phyloP scores from a whole-genome alignment of 495 filamentous ascomycete species.

The Aspergillus diversus region DNA sequence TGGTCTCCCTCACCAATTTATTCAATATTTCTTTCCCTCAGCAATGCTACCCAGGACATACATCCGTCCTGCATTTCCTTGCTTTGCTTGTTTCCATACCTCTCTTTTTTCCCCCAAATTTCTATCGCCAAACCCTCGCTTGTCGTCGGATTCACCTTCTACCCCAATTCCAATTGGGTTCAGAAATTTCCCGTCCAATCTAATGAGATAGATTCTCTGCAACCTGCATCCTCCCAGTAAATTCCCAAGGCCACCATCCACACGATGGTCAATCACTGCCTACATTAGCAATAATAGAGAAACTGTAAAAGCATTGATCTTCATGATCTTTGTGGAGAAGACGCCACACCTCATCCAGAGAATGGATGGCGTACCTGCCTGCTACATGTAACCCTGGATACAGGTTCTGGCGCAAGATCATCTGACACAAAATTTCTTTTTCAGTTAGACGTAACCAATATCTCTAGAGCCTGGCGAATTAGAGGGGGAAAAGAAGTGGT shows the following conservation, averaged over 20 bases:
- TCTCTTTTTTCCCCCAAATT: not conserved
- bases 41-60: too few species aligned
- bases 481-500: not conserved
- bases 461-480: not conserved
- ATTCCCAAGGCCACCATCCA: not conserved
- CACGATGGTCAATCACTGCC: constrained; percentile 10
- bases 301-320: not conserved
- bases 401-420: constrained; percentile 12
- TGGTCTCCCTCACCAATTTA: not conserved
- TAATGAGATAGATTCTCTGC: not conserved
- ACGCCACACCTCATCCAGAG: not conserved
- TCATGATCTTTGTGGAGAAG: constrained; percentile 1
- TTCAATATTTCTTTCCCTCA: too few species aligned
- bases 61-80: not conserved
- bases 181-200: constrained; percentile 4
- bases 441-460: too few species aligned
- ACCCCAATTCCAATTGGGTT: not conserved
- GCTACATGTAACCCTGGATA: constrained; percentile 5
- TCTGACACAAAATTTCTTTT: constrained; percentile 1
- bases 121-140: not conserved
- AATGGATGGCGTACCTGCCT: constrained; percentile 4
- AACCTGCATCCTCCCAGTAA: not conserved
- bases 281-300: not conserved
- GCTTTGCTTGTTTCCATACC: not conserved
- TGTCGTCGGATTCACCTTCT: not conserved